Conservation (phyloP, 768 basidiomycete genomes). For the Suillus spraguei region DNA sequence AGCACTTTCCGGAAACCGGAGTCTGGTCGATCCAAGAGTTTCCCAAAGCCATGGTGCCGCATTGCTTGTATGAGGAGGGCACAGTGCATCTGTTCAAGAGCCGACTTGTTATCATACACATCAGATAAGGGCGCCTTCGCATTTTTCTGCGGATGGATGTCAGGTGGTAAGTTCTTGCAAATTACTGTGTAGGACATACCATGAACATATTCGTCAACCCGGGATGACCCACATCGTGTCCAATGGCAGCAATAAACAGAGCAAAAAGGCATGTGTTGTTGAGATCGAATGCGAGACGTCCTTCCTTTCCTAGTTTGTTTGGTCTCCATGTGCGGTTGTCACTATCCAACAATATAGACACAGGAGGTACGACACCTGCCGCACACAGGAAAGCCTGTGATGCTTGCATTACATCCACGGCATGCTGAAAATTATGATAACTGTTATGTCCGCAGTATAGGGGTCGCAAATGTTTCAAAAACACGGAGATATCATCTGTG, state of each 20-base stretch:
- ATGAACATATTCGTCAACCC: constrained; percentile 94
- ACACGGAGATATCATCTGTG: constrained; percentile 71
- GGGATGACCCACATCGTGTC: constrained; percentile 97
- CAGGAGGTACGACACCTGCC: constrained; percentile 80
- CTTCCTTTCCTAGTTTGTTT: constrained; percentile 44
- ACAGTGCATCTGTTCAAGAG: constrained; percentile 92
- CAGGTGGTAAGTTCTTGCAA: constrained; percentile 13
- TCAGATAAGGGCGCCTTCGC: constrained; percentile 86
- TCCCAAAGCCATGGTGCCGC: constrained; percentile 75
- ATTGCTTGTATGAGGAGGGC: constrained; percentile 79
- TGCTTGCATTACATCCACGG: constrained; percentile 94
- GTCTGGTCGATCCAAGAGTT: constrained; percentile 59
- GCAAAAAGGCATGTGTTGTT: constrained; percentile 78
- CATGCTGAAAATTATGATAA: constrained; percentile 98
- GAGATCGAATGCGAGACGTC: constrained; percentile 43
- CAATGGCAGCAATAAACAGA: constrained; percentile 89
- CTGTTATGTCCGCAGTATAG: constrained; percentile 91
- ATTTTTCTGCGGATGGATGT: constrained; percentile 68
- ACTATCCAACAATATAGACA: constrained; percentile 59
- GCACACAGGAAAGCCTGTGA: constrained; percentile 81
- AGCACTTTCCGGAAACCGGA: constrained; percentile 73
- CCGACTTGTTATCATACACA: constrained; percentile 87
- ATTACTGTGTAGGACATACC: constrained; percentile 49
- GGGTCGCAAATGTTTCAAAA: constrained; percentile 86
- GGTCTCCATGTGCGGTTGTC: constrained; percentile 39